Evolutionary conservation across 495 filamentous ascomycete species (phyloP), one percentile per base, ranked within the genome.

Genomic region (Penicillium mononematosum): DNA sequence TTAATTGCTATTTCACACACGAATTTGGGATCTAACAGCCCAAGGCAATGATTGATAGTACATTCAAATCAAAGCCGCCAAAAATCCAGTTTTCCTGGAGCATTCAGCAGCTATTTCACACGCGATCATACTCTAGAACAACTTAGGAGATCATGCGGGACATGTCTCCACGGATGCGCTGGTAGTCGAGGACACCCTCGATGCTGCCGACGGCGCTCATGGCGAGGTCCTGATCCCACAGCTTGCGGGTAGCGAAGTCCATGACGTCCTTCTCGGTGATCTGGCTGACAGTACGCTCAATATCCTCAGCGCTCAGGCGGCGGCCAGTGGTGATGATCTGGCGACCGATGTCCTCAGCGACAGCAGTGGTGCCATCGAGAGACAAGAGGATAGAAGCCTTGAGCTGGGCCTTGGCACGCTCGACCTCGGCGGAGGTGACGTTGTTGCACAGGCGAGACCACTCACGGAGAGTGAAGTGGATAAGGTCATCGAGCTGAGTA

Each of bases 401-500:
- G 62, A 99, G 88, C 80, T 99, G 94, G 52, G 95, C 89, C 84
- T 99, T 99, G 71, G 94, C 95, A 56, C 94, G 93, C 85, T 99
- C 94, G 55, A 91, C 88, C 78, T 99, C 94, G 57, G 93, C 83
- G 67, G 89, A 83, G 67, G 83, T 86, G 66, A 99, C 94, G 74
- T 82, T 85, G 81, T 83, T 84, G 50, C 88, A 91, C 48, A 99
- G 84, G 47, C 94, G 90, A 54, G 91, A 88, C 94, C 94, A 99
- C 80, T 99, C 94, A 57, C 95, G 91, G 71, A 98, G 90, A 38
- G 94, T 86, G 78, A 98, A 99, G 84, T 98, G 95, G 67, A 96
- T 85, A 36, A 98, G 86, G 74, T 99, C 94, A 68, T 99, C 94
- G 65, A 98, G 81, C 41, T 82, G 78, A 63, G 87, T 89, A 59